These are phyloP conservation scores for Sonneratia alba DNA, from an alignment of 345 rosid species.

Conservation along the genomic window DNA sequence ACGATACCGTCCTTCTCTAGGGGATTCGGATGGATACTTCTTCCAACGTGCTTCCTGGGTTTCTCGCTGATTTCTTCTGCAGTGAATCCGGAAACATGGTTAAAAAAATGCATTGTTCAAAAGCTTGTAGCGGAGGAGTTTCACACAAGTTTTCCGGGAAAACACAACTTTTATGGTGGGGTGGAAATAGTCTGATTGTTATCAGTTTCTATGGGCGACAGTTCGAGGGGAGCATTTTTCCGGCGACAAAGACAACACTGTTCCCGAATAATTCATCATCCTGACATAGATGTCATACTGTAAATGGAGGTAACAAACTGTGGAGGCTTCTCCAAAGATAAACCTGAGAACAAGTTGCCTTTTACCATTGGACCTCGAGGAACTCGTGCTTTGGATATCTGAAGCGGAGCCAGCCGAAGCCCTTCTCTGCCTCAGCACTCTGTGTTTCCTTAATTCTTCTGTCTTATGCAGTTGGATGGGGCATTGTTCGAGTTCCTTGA, in stretches of 20 bases:
- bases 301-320: no score
- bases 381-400: constrained; percentile 33
- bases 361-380: constrained; percentile 41
- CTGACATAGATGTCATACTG: background rate
- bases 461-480: constrained; percentile 35
- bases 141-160: background rate
- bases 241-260: no score
- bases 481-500: constrained; percentile 24
- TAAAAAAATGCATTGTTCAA: no score
- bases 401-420: constrained; percentile 55
- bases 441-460: constrained; percentile 31
- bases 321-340: background rate
- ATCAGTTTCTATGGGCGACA: no score
- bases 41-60: constrained; percentile 33
- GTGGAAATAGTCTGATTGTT: no score
- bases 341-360: background rate
- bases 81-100: background rate
- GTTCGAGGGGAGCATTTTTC: no score
- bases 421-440: constrained; percentile 35
- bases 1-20: constrained; percentile 23
- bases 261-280: no score
- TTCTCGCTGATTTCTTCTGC: constrained; percentile 31
- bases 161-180: no score
- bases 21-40: constrained; percentile 23
- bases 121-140: background rate